Conservation (phyloP, 169 alveolate species). For the Plasmodium reichenowi region DNA sequence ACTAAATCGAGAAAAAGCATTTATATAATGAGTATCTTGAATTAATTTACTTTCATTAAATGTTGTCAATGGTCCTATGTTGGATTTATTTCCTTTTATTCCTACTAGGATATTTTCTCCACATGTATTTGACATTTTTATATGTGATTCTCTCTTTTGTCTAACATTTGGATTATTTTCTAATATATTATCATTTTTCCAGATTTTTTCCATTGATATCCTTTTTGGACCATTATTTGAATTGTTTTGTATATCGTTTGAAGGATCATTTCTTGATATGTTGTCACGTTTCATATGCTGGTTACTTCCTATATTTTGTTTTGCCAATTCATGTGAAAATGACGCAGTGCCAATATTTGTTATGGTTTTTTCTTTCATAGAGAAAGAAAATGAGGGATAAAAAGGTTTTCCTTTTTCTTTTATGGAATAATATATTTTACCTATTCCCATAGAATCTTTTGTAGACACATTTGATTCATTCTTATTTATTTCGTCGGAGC, state of each 20-base stretch:
- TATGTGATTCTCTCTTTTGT: not conserved
- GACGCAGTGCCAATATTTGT: not conserved
- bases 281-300: too few species aligned
- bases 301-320: too few species aligned
- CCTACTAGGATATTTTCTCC: conserved; percentile 8
- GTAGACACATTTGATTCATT: not conserved
- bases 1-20: conserved; percentile 52
- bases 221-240: not conserved
- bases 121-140: not conserved
- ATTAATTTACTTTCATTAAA: conserved; percentile 24
- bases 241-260: not conserved
- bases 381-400: not conserved
- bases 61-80: conserved; percentile 43
- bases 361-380: not conserved
- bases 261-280: not conserved
- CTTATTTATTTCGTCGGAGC: not conserved
- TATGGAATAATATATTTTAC: not conserved
- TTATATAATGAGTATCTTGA: conserved; percentile 31
- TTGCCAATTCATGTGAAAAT: not conserved
- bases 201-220: not conserved
- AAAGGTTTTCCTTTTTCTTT: not conserved
- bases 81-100: not conserved
- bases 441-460: not conserved
- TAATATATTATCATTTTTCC: not conserved
- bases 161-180: not conserved